A percentile compares a stretch with the other conserved stretches of the same genome.
phyloP scores from a whole-genome alignment of 2,329 filamentous ascomycete species.

The Capronia coronata region DNA sequence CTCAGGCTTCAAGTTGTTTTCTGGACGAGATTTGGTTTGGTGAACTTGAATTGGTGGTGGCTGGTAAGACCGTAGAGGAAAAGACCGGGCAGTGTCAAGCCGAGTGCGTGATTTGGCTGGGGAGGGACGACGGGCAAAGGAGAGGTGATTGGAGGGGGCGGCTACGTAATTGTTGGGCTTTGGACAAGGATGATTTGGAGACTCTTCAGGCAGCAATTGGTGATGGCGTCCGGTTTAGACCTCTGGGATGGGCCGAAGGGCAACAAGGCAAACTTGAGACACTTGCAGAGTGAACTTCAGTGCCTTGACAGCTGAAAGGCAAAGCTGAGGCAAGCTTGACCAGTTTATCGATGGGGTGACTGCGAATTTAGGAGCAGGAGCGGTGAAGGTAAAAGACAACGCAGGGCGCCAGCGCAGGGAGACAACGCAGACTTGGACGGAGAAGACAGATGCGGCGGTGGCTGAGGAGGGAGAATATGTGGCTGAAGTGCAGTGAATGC shows the following conservation, averaged over 20 bases:
- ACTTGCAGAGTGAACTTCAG: too few relatives aligned
- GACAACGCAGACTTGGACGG: not conserved
- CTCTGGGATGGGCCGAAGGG: not conserved
- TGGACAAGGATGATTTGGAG: not conserved
- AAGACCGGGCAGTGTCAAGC: not conserved
- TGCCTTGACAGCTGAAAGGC: too few relatives aligned
- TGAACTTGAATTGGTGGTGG: not conserved
- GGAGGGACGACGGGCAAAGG: not conserved
- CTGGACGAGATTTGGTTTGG: not conserved
- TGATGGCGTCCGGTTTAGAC: not conserved
- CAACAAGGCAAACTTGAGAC: not conserved
- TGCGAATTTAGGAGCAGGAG: not conserved
- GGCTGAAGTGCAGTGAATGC: not conserved
- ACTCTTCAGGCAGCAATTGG: not conserved
- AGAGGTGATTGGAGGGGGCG: not conserved
- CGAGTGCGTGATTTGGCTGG: too few relatives aligned
- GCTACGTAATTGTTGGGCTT: not conserved
- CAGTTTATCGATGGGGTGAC: not conserved
- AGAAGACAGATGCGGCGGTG: constrained; percentile 2
- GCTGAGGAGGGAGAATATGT: not conserved
- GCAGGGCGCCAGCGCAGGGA: not conserved
- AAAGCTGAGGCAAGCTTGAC: not conserved
- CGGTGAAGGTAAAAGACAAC: not conserved
- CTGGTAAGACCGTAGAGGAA: not conserved
- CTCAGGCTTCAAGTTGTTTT: constrained; percentile 13